Evolutionary conservation across 345 rosid genomes (phyloP), one percentile per base, ranked within the genome.

Genomic region (Melaleuca alternifolia): DNA sequence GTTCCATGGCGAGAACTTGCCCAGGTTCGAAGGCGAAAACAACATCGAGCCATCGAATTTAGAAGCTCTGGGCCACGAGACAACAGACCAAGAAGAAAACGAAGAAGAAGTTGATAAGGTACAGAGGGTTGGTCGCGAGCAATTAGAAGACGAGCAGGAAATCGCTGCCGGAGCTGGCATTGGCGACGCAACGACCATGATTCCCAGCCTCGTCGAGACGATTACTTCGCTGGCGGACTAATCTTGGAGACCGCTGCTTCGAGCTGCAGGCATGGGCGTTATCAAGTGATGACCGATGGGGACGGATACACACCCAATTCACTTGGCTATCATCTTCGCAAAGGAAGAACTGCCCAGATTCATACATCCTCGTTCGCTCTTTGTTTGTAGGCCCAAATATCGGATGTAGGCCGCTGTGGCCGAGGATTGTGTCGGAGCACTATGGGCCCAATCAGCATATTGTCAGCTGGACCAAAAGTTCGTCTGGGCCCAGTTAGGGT

Each of bases 1-100:
- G 91, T 54, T 92, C 95, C 96, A 92, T 11, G 89, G 92, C 71
- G 96, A 93, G 77, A 92, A 93, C 85, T 84, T 85, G 84, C 85
- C 61, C 15, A 89, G 88, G 85, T 93, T 91, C 94, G 88, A 51
- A 5, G 87, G 91, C 86, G 93, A 89, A 77, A 90, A 85, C 88
- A 89, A 85, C 65, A 86, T 52, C 75, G 93, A 87, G 71, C 87
- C 88, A 11, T 88, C 84, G 62, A 89, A 87, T 71, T 87, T 92
- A 52, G 91, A 81, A 41, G 88, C 82, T 90, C 89, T 89, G 82
- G 85, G 89, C 54, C 28, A 79, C 20, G 93, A 85, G 86, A 87
- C 86, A 87, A 87, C 53, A 26, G 81, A 85, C 71, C 41, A 41
- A 41, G 91, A 89, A n/a, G 90, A 87, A 48, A 92, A 84, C 26